Conservation (phyloP, 2,329 filamentous ascomycete genomes). For the Podosphaera fusca region DNA sequence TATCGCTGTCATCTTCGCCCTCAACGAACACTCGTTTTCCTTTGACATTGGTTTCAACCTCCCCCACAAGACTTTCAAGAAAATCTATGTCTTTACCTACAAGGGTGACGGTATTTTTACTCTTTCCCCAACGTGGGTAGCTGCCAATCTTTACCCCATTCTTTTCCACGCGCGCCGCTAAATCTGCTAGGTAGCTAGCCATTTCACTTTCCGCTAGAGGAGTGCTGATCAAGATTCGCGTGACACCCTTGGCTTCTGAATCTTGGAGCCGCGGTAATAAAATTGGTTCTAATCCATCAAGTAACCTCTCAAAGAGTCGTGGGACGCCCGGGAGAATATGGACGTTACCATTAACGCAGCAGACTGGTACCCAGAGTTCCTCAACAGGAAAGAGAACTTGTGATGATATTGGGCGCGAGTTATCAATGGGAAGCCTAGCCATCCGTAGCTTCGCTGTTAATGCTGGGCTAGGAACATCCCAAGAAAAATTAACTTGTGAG, state of each 20-base stretch:
- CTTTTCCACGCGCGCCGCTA: constrained; percentile 49
- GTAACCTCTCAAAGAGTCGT: constrained; percentile 51
- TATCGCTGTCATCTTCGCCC: constrained; percentile 37
- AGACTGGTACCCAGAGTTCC: constrained; percentile 75
- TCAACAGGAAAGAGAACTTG: constrained; percentile 63
- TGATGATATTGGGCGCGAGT: constrained; percentile 34
- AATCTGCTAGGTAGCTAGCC: constrained; percentile 57
- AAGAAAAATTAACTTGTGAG: constrained; percentile 54
- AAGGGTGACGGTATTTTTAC: constrained; percentile 71
- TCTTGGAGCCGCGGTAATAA: constrained; percentile 50
- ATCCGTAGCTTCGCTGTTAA: constrained; percentile 71
- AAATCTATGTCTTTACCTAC: constrained; percentile 52
- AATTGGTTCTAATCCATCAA: constrained; percentile 52
- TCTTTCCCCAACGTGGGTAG: constrained; percentile 81
- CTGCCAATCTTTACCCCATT: constrained; percentile 81
- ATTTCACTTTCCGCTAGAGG: constrained; percentile 70
- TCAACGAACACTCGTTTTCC: constrained; percentile 48
- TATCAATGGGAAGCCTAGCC: constrained; percentile 65
- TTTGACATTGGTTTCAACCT: constrained; percentile 55
- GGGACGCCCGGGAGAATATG: constrained; percentile 87
- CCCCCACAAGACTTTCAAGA: constrained; percentile 54
- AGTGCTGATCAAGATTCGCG: constrained; percentile 64
- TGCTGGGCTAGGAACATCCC: constrained; percentile 59
- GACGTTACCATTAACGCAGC: constrained; percentile 75
- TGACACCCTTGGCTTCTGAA: constrained; percentile 59